These are phyloP conservation scores for Pseudopyrenochaeta lycopersici DNA, from an alignment of 2,329 filamentous ascomycete species.

Conservation along the genomic window DNA sequence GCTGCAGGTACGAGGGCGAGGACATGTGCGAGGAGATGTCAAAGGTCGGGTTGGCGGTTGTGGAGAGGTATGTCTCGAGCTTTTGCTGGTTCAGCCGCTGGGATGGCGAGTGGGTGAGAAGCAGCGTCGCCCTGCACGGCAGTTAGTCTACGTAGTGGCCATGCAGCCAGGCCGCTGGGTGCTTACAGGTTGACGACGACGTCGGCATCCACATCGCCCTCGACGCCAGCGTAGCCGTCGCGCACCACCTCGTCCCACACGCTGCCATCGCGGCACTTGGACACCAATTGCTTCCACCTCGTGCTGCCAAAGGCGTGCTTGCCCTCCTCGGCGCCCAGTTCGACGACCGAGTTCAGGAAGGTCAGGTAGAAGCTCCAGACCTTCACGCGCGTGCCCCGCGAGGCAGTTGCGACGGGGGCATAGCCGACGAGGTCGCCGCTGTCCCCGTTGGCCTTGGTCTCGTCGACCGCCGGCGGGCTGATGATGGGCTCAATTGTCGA, in stretches of 20 bases:
- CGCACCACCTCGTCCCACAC: conserved; percentile 95
- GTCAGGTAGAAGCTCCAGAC: conserved; percentile 98
- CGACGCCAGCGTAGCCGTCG: conserved; percentile 85
- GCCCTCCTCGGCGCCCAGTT: conserved; percentile 88
- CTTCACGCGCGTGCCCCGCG: conserved; percentile 85
- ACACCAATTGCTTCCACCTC: conserved; percentile 83
- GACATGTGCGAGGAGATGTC: conserved; percentile 74
- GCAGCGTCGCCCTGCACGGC: conserved; percentile 76
- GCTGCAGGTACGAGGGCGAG: conserved; percentile 48
- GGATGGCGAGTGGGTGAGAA: conserved; percentile 86
- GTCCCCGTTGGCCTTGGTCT: conserved; percentile 23
- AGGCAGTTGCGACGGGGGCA: conserved; percentile 81
- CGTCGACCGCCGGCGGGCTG: conserved; percentile 59
- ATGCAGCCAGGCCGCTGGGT: not conserved
- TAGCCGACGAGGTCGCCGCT: conserved; percentile 44
- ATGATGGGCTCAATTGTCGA: conserved; percentile 86
- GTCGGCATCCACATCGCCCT: conserved; percentile 92
- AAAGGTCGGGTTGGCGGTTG: conserved; percentile 75
- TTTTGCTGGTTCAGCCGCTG: conserved; percentile 86
- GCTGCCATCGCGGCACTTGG: conserved; percentile 85
- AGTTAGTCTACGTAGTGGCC: conserved; percentile 5
- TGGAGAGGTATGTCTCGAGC: conserved; percentile 87
- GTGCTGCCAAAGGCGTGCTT: conserved; percentile 86
- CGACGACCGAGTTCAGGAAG: conserved; percentile 87
- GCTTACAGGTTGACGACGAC: conserved; percentile 87